Conservation (phyloP, 257 asterid species). For the Solanum stenotomum region DNA sequence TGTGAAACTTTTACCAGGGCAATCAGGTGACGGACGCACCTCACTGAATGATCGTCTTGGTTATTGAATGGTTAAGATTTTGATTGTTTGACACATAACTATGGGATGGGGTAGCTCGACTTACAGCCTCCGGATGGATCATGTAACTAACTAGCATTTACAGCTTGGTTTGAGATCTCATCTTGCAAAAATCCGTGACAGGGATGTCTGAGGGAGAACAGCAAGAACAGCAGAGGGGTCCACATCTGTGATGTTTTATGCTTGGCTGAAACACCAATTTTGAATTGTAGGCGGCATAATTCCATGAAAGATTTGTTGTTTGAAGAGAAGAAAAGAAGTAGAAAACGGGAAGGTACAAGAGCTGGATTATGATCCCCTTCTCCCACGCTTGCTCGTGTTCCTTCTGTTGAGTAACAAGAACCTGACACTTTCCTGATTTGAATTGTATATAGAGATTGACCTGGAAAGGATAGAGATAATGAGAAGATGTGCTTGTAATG, state of each 20-base stretch:
- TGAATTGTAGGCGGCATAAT: not conserved
- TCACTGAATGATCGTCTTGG: conserved; percentile 85
- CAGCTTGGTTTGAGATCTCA: not conserved
- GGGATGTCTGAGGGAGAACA: not conserved
- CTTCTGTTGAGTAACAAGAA: not conserved
- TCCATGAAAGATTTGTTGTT: not conserved
- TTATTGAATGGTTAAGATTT: conserved; percentile 25
- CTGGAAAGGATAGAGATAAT: not conserved
- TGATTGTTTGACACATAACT: not conserved
- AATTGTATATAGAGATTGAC: not conserved
- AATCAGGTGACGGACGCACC: conserved; percentile 94
- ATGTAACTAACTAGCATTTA: not conserved
- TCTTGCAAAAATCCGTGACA: not conserved
- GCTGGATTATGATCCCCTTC: not conserved
- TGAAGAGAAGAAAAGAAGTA: not conserved
- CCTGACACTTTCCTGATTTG: not conserved
- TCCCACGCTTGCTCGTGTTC: not conserved
- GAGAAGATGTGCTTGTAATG: not conserved
- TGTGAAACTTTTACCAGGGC: conserved; percentile 43
- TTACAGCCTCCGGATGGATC: not conserved
- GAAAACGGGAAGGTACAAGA: not conserved
- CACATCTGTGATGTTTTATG: not conserved
- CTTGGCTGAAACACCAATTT: not conserved
- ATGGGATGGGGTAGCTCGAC: not conserved
- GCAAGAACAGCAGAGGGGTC: not conserved